Evolutionary conservation across 495 filamentous ascomycete genomes (phyloP).

Genomic region (Aspergillus diversus): DNA sequence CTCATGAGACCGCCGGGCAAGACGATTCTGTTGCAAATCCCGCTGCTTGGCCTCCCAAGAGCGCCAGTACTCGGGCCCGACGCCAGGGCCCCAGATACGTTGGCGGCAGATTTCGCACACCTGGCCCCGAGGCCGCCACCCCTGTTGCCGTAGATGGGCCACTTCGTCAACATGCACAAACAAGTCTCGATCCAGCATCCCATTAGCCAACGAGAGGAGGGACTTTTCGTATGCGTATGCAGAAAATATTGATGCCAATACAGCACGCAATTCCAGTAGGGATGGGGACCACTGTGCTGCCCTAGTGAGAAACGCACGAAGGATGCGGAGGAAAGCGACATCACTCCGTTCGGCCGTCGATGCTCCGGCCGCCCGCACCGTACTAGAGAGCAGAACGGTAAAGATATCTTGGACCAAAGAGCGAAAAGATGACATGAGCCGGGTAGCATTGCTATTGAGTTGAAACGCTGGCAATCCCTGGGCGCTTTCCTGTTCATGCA

Average conservation of each 20-base stretch:
- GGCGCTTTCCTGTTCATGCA: conserved; percentile 15
- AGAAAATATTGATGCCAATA: conserved; percentile 86
- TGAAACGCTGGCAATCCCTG: background rate
- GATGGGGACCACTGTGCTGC: conserved; percentile 81
- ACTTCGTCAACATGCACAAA: conserved; percentile 83
- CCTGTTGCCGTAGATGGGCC: conserved; percentile 73
- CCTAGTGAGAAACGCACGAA: conserved; percentile 86
- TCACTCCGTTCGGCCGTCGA: conserved; percentile 53
- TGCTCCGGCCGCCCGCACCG: conserved; percentile 42
- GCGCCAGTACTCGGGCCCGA: conserved; percentile 75
- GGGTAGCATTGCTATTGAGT: conserved; percentile 27
- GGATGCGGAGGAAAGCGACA: conserved; percentile 83
- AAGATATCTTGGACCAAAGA: conserved; percentile 87
- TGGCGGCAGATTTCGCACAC: conserved; percentile 85
- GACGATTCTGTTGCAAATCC: conserved; percentile 40
- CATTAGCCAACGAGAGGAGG: conserved; percentile 81
- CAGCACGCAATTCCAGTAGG: conserved; percentile 80
- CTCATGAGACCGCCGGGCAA: conserved; percentile 34
- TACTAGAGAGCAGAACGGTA: conserved; percentile 79
- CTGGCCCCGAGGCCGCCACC: conserved; percentile 85
- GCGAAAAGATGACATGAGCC: conserved; percentile 68
- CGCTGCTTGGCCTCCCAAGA: conserved; percentile 73
- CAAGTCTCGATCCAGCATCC: conserved; percentile 84
- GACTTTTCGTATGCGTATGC: conserved; percentile 94
- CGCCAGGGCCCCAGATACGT: conserved; percentile 88